A percentile compares a stretch with the other conserved stretches of the same genome.
Conservation (phyloP, 2,329 filamentous ascomycete species). For the Fusarium albidum region DNA sequence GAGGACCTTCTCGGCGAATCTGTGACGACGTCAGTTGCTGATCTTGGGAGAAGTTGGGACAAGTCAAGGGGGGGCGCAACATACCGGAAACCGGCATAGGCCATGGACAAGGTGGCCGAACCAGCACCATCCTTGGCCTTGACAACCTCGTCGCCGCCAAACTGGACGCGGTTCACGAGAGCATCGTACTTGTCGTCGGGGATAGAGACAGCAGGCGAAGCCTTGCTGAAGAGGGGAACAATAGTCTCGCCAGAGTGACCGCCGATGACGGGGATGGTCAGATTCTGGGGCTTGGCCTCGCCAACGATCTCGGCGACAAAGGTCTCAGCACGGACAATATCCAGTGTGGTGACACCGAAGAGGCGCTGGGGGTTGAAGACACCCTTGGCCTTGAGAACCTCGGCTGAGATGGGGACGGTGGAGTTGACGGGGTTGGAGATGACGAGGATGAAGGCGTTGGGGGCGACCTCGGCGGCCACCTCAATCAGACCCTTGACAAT, state of each 20-base stretch:
- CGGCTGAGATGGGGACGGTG: constrained; percentile 95
- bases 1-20: constrained; percentile 94
- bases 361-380: constrained; percentile 96
- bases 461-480: constrained; percentile 84
- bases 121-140: constrained; percentile 93
- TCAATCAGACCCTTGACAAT: constrained; percentile 96
- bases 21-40: constrained; percentile 45
- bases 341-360: constrained; percentile 98
- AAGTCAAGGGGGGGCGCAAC: neutral
- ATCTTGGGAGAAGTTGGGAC: neutral
- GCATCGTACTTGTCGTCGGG: constrained; percentile 90
- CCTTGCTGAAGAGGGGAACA: constrained; percentile 95
- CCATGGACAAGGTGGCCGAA: constrained; percentile 93
- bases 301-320: constrained; percentile 89
- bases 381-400: constrained; percentile 91
- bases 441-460: constrained; percentile 94
- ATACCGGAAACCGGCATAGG: constrained; percentile 91
- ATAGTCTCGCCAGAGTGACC: constrained; percentile 99
- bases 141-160: constrained; percentile 96
- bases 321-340: constrained; percentile 97
- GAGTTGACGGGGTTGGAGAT: constrained; percentile 99
- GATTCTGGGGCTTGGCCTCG: constrained; percentile 81
- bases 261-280: constrained; percentile 90
- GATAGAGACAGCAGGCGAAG: constrained; percentile 80
- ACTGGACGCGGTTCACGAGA: constrained; percentile 94